phyloP scores from a whole-genome alignment of 176 grass and related monocot genomes.

The Coix lacrymajobi region DNA sequence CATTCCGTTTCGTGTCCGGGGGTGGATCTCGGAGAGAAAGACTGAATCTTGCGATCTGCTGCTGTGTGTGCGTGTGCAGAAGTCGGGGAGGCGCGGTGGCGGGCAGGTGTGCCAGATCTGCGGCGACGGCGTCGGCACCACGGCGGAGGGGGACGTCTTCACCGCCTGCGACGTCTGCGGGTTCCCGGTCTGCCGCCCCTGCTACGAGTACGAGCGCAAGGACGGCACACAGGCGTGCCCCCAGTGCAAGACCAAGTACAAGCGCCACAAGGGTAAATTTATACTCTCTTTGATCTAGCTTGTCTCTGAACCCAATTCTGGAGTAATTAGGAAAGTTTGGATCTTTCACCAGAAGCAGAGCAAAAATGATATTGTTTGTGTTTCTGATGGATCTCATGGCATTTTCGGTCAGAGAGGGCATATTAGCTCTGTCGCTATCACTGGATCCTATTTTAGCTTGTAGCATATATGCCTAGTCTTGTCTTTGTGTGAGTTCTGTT shows the following conservation, averaged over 20 bases:
- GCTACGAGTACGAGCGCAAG: conserved; percentile 98
- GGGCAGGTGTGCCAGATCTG: conserved; percentile 99
- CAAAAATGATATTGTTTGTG: neutral
- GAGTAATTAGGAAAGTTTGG: neutral
- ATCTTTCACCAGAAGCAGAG: conserved; percentile 4
- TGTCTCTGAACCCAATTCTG: neutral
- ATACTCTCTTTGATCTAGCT: neutral
- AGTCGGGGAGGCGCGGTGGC: conserved; percentile 58
- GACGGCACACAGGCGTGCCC: conserved; percentile 91
- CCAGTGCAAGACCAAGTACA: conserved; percentile 99
- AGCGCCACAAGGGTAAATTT: conserved; percentile 87
- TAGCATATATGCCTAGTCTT: neutral
- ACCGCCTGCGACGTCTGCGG: conserved; percentile 83
- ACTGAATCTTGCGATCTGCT: neutral
- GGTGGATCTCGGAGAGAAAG: conserved; percentile 3
- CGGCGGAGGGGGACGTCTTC: conserved; percentile 89
- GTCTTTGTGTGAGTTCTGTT: neutral
- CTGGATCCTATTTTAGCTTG: neutral
- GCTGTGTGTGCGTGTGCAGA: conserved; percentile 33
- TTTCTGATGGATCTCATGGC: neutral
- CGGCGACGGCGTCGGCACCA: conserved; percentile 81
- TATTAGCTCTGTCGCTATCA: neutral
- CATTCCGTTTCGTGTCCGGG: neutral
- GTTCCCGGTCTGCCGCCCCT: conserved; percentile 88
- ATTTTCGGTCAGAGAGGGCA: neutral